Base-by-base conservation (phyloP, 2,329 filamentous ascomycete species). In the Pseudonectria foliicola region DNA sequence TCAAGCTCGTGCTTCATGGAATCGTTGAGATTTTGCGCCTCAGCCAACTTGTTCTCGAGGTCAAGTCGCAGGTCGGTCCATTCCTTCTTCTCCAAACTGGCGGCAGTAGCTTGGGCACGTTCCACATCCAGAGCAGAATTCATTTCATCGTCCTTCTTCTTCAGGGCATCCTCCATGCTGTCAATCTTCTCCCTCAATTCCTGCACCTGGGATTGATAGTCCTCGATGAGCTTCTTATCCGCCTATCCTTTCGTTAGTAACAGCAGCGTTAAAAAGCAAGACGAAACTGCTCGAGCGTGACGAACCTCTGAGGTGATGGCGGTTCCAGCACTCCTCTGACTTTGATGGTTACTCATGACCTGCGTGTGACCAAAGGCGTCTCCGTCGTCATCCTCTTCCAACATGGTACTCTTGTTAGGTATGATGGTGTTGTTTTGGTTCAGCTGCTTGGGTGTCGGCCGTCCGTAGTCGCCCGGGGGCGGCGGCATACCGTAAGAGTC, bases 351-450 rank as follows among this genome's bases (percentile, higher is more conserved):
- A 38, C 46, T 62, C 15, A 49, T 50, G 25, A 40, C 44, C 21
- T 49, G 44, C 14, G 56, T 54, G 18, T 52, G 35, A 12, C 73
- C 75, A 56, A 85, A 85, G 3, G 75, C 71, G 53, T 80, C 77
- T 35, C 71, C 75, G 35, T 81, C 85, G 48, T 94, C 88, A 46
- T 94, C 89, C 56, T 96, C 92, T 59, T 98, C 92, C 2, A 96
- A 79, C 81, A 96, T 89, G 1, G 85, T 95, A 53, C 90, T 94
- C 64, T 96, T 98, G 57, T 95, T 96, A 1, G 92, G 92, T 23
- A 96, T 84, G 52, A 96, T 94, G 0, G 88, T 96, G 56, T 94
- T 96, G 56, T 84, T 90, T 56, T 95, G 89, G 31, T 62, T 63
- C 46, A 94, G 88, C 25, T 88, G 88, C 56, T 93, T 95, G 12